phyloP scores from a whole-genome alignment of 2,329 filamentous ascomycete genomes.

The Neopestalotiopsis rosae region DNA sequence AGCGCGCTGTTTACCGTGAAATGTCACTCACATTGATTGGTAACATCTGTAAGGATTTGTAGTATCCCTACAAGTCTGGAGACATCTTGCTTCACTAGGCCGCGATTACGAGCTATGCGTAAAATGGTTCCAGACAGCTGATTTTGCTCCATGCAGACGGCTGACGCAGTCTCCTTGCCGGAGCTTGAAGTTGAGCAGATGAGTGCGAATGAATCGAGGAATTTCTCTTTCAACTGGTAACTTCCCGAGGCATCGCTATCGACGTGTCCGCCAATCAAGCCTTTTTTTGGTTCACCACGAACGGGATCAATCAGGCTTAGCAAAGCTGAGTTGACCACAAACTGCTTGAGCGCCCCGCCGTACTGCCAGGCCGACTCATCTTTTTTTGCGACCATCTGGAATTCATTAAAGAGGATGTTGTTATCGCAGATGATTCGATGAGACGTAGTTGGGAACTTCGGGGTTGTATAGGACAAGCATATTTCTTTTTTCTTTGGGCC shows the following conservation, averaged over 20 bases:
- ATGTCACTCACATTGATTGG: too few relatives aligned
- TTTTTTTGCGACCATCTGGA: too few relatives aligned
- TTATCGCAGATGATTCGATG: too few relatives aligned
- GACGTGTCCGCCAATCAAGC: constrained; percentile 28
- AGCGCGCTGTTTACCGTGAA: too few relatives aligned
- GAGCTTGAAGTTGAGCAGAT: constrained; percentile 32
- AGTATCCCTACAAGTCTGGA: too few relatives aligned
- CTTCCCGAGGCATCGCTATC: constrained; percentile 24
- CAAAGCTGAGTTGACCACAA: constrained; percentile 9
- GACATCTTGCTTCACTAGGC: too few relatives aligned
- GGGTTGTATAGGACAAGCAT: too few relatives aligned
- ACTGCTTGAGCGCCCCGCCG: constrained; percentile 1
- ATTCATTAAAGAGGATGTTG: too few relatives aligned
- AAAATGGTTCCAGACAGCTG: constrained; percentile 28
- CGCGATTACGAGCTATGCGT: constrained; percentile 35
- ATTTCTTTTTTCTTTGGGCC: too few relatives aligned
- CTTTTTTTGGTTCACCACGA: constrained; percentile 30
- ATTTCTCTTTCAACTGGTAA: constrained; percentile 32
- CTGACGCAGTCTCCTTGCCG: constrained; percentile 32
- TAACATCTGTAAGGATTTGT: too few relatives aligned
- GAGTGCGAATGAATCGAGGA: constrained; percentile 40
- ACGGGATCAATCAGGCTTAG: constrained; percentile 31
- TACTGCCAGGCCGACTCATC: not conserved
- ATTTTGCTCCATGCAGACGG: constrained; percentile 36
- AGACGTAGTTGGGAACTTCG: too few relatives aligned